Conservation (phyloP, 202 grass and related monocot species). For the Eragrostis tef region DNA sequence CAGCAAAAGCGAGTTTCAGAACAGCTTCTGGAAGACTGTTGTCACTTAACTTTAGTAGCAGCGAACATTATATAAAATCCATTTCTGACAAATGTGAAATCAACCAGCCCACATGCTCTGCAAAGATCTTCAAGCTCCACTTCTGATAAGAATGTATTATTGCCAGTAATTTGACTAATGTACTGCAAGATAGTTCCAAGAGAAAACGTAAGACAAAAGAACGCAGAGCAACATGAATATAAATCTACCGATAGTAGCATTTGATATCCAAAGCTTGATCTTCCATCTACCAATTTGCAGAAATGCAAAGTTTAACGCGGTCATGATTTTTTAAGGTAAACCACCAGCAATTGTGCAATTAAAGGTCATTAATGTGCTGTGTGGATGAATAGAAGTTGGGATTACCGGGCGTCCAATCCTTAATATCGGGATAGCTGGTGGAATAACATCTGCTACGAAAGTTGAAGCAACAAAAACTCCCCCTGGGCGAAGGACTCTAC, state of each 20-base stretch:
- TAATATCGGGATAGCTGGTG: conserved; percentile 54
- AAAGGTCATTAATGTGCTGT: not conserved
- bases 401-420: conserved; percentile 73
- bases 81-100: conserved; percentile 75
- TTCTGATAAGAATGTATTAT: conserved; percentile 73
- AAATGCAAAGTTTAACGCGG: conserved; percentile 21
- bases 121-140: conserved; percentile 79
- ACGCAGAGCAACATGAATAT: not conserved
- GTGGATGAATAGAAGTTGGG: not conserved
- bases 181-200: conserved; percentile 61
- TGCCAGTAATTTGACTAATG: conserved; percentile 58
- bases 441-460: conserved; percentile 69
- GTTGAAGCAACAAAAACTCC: conserved; percentile 89
- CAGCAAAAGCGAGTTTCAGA: not conserved
- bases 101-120: conserved; percentile 73
- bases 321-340: not conserved
- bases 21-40: not conserved
- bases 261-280: not conserved
- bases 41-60: conserved; percentile 59
- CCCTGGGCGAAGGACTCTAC: conserved; percentile 75
- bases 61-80: conserved; percentile 84
- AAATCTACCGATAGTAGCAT: conserved; percentile 16
- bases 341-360: not conserved
- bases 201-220: conserved; percentile 17
- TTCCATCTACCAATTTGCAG: not conserved